Evolutionary conservation across 345 rosid species (phyloP), one percentile per base, ranked within the genome.

Genomic region (Heritiera fomes): DNA sequence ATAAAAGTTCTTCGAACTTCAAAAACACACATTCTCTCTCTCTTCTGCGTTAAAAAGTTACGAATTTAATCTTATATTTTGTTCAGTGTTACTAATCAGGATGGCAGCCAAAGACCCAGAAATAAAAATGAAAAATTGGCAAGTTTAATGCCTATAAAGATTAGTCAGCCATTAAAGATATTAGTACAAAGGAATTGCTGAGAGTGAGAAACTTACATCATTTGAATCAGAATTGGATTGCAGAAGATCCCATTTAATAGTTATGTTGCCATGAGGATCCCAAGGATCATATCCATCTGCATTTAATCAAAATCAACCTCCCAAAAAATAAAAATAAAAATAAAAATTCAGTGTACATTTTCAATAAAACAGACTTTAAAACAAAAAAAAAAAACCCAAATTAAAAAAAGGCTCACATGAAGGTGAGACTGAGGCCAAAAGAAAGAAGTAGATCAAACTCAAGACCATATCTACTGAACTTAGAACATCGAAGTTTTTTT

Each of bases 211-310:
- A 80, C 83, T 88, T 83, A 93, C 98, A 43, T 83, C 84, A 76
- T 81, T 83, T 8, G 60, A 15, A 45, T 64, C 88, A 18, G 78
- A 74, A 71, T 66, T 62, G 4, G 86, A 83, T 64, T 77, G 86
- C 79, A 90, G 47, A 34, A 95, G 88, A 83, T 95, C 98, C 98
- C 98, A 93, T 89, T 86, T 93, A 78, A 95, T 87, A 8, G 91
- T 91, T 49, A 95, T 80, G 75, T 88, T 89, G 55, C 88, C 98
- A 38, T 64, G 28, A 32, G 98, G 97, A 93, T 95, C 98, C 85
- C 93, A 47, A 7, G 97, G 88, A 87, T 95, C 98, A 86, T 78
- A 93, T 69, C 90, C 97, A 88, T 86, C 98, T 95, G 90, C 84
- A 76, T 50, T 64, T 76, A 11, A 41, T 75, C 59, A 64, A 18